These are phyloP conservation scores for Colletotrichum euphorbiae DNA, from an alignment of 2,329 filamentous ascomycete species.

Conservation along the genomic window DNA sequence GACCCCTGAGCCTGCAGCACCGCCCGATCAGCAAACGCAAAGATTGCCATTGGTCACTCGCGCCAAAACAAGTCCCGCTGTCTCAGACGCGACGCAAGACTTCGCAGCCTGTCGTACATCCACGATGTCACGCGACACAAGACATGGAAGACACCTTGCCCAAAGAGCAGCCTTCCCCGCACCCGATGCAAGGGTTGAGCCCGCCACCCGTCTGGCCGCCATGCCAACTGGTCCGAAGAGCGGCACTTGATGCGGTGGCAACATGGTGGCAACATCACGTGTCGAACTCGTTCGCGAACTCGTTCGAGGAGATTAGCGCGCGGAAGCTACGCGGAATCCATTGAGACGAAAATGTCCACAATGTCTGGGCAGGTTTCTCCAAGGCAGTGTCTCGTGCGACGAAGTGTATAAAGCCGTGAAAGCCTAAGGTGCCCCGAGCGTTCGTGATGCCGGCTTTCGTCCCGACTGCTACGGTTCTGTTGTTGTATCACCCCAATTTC, in stretches of 20 bases:
- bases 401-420: constrained; percentile 22
- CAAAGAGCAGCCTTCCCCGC: constrained; percentile 3
- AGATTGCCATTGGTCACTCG: neutral
- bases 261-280: neutral
- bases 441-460: neutral
- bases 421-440: neutral
- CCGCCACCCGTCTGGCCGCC: neutral
- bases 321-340: neutral
- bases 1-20: neutral
- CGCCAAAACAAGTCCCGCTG: neutral
- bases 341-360: neutral
- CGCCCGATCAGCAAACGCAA: neutral
- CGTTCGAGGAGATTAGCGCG: neutral
- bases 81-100: constrained; percentile 8
- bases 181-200: constrained; percentile 11
- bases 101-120: neutral
- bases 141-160: constrained; percentile 4
- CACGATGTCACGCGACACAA: constrained; percentile 2
- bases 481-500: too few relatives aligned
- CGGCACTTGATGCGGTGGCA: constrained; percentile 4
- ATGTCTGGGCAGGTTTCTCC: neutral
- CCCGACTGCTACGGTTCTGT: neutral
- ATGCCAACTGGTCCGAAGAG: neutral
- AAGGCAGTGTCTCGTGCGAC: neutral
- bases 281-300: neutral